These are phyloP conservation scores for Geotrichum bryndzae DNA, from an alignment of 1,139 yeast genomes.

Conservation along the genomic window DNA sequence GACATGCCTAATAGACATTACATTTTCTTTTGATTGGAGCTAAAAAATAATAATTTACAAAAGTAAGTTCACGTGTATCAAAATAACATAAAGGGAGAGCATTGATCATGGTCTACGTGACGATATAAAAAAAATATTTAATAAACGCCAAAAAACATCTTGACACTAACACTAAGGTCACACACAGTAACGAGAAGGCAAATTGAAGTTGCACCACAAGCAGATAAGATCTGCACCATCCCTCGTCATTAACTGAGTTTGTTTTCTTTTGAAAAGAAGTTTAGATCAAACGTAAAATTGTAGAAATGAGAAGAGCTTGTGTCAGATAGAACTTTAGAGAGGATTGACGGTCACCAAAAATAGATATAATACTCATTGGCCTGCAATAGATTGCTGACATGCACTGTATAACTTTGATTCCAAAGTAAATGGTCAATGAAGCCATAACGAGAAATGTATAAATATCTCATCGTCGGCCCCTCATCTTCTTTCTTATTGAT, in stretches of 20 bases:
- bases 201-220: too few relatives aligned
- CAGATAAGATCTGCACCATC: too few relatives aligned
- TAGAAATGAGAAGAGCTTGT: background rate
- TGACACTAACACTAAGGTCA: background rate
- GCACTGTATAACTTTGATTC: background rate
- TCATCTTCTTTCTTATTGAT: background rate
- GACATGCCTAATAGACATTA: background rate
- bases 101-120: background rate
- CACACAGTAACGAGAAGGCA: too few relatives aligned
- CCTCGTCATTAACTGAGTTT: too few relatives aligned
- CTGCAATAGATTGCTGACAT: background rate
- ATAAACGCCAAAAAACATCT: background rate
- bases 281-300: background rate
- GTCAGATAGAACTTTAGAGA: background rate
- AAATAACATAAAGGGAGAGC: background rate
- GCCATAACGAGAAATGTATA: background rate
- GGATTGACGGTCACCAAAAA: background rate
- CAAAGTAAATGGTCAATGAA: background rate
- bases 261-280: too few relatives aligned
- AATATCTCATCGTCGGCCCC: background rate
- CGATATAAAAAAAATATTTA: background rate
- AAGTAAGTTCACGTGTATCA: background rate
- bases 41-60: background rate
- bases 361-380: background rate
- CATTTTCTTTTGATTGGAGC: background rate